These are phyloP conservation scores for Coleophoma crateriformis DNA, from an alignment of 2,329 filamentous ascomycete genomes.

Conservation along the genomic window DNA sequence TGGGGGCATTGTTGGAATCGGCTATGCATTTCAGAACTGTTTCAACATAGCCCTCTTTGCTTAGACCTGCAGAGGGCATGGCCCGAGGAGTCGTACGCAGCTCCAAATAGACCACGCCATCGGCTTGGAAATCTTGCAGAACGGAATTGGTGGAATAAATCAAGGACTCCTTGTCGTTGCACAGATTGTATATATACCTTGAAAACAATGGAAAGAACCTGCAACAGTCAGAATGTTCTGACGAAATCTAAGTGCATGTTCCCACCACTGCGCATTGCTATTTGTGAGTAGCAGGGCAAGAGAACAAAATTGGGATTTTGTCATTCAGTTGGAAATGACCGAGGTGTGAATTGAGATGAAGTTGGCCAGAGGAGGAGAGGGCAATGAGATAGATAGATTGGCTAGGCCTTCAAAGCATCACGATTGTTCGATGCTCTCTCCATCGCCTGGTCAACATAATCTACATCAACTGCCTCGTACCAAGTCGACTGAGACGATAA, in stretches of 20 bases:
- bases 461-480: no score
- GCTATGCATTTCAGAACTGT: slow-evolving; percentile 61
- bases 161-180: slow-evolving; percentile 56
- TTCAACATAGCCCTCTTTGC: slow-evolving; percentile 54
- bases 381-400: no score
- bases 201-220: slow-evolving; percentile 78
- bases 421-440: no score
- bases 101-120: slow-evolving; percentile 74
- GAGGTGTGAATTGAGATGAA: no score
- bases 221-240: slow-evolving; percentile 3
- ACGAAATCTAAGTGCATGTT: not conserved
- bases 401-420: no score
- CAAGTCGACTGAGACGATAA: not conserved
- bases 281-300: no score
- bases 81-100: slow-evolving; percentile 73
- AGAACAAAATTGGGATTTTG: no score
- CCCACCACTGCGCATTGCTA: no score
- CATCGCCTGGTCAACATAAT: no score
- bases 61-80: slow-evolving; percentile 45
- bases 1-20: slow-evolving; percentile 31
- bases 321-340: no score
- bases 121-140: slow-evolving; percentile 57
- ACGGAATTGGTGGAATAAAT: slow-evolving; percentile 59
- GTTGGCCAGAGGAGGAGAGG: no score
- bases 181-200: slow-evolving; percentile 72